phyloP scores from a whole-genome alignment of 1,284 basidiomycete genomes.

The Takashimella tepidaria region DNA sequence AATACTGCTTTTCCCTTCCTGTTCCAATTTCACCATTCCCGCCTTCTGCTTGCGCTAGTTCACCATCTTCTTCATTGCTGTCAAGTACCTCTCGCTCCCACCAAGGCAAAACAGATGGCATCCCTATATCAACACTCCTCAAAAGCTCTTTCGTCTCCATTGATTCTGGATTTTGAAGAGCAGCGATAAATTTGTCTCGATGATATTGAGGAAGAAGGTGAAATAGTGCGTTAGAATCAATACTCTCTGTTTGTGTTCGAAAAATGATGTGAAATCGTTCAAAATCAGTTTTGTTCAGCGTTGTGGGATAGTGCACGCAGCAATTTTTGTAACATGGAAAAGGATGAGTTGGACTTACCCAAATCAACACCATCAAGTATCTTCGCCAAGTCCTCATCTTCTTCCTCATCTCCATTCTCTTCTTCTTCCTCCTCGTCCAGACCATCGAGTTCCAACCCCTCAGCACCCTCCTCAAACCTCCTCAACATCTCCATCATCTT shows the following conservation, averaged over 20 bases:
- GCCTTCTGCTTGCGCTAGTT: too few species aligned
- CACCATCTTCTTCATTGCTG: constrained; percentile 5
- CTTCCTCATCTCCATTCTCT: constrained; percentile 28
- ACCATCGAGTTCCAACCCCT: constrained; percentile 24
- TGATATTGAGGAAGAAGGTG: constrained; percentile 39
- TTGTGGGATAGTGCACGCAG: too few species aligned
- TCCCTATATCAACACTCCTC: constrained; percentile 10
- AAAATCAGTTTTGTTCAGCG: not conserved
- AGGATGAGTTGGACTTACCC: constrained; percentile 29
- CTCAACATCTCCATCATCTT: constrained; percentile 45
- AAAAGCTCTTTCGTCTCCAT: constrained; percentile 32
- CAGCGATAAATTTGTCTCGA: constrained; percentile 39
- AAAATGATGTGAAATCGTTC: not conserved
- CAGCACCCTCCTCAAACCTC: constrained; percentile 40
- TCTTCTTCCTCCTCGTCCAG: constrained; percentile 22
- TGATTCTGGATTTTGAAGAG: constrained; percentile 37
- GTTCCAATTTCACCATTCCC: too few species aligned
- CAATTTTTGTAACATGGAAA: too few species aligned
- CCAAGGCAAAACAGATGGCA: constrained; percentile 14
- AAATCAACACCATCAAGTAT: constrained; percentile 36
- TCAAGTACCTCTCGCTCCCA: constrained; percentile 10
- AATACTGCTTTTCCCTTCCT: too few species aligned
- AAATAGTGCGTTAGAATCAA: constrained; percentile 44
- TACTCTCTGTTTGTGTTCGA: constrained; percentile 27
- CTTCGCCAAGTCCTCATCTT: constrained; percentile 23